Conservation (phyloP, 257 asterid genomes). For the Solanum bulbocastanum region DNA sequence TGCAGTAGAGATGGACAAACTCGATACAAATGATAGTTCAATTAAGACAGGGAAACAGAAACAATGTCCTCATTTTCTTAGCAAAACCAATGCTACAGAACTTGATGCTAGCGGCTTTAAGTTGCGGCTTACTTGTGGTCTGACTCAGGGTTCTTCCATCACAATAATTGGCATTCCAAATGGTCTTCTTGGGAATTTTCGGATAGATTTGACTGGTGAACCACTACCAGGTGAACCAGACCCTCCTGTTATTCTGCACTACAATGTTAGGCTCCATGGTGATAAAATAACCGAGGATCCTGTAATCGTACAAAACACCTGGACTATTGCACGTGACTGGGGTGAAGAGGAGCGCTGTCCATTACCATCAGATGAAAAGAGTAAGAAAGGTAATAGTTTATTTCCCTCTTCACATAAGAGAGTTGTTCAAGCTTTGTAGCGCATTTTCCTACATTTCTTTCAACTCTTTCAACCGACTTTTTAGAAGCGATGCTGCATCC, state of each 20-base stretch:
- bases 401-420: not conserved
- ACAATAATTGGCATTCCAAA: conserved; percentile 88
- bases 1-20: conserved; percentile 60
- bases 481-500: not conserved
- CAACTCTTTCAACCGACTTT: not conserved
- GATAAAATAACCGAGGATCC: conserved; percentile 90
- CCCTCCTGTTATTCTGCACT: conserved; percentile 88
- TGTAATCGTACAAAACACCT: conserved; percentile 91
- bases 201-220: conserved; percentile 85
- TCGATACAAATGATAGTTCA: conserved; percentile 46
- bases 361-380: conserved; percentile 42
- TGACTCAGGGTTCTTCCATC: conserved; percentile 93
- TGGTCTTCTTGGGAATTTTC: conserved; percentile 89
- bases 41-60: conserved; percentile 66
- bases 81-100: conserved; percentile 71
- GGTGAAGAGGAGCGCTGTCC: conserved; percentile 98
- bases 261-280: conserved; percentile 84
- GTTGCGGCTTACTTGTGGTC: conserved; percentile 84
- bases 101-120: conserved; percentile 43
- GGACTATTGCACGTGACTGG: conserved; percentile 97
- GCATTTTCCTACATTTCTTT: not conserved
- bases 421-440: not conserved
- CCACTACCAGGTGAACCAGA: conserved; percentile 96
- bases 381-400: conserved; percentile 45
- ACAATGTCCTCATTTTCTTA: conserved; percentile 93